Conservation (phyloP, 2,329 filamentous ascomycete species). For the Hymenoscyphus infarciens region DNA sequence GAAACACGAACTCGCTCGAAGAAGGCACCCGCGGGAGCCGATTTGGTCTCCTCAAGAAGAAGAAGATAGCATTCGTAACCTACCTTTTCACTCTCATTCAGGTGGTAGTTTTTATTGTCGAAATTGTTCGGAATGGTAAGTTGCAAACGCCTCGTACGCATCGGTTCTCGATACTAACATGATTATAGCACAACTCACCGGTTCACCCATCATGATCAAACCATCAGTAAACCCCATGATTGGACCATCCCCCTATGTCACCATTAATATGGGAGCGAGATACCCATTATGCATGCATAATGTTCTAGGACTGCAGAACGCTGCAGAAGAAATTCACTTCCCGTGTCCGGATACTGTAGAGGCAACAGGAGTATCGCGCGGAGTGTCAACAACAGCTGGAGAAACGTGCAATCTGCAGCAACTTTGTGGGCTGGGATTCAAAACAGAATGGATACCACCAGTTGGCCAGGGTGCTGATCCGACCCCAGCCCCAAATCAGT, state of each 20-base stretch:
- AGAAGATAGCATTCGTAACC: slow-evolving; percentile 69
- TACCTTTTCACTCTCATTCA: slow-evolving; percentile 77
- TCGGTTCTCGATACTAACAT: slow-evolving; percentile 17
- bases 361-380: slow-evolving; percentile 33
- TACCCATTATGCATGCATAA: slow-evolving; percentile 96
- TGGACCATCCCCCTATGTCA: slow-evolving; percentile 81
- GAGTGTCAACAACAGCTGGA: slow-evolving; percentile 21
- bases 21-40: slow-evolving; percentile 42
- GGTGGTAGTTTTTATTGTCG: slow-evolving; percentile 80
- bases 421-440: slow-evolving; percentile 71
- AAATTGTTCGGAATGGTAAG: slow-evolving; percentile 80
- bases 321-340: slow-evolving; percentile 52
- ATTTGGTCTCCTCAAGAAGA: slow-evolving; percentile 44
- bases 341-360: slow-evolving; percentile 79
- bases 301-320: slow-evolving; percentile 59
- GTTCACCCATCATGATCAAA: slow-evolving; percentile 52
- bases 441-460: slow-evolving; percentile 34
- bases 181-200: slow-evolving; percentile 65
- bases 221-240: slow-evolving; percentile 97
- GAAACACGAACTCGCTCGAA: slow-evolving; percentile 16
- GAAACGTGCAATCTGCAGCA: slow-evolving; percentile 70
- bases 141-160: slow-evolving; percentile 12
- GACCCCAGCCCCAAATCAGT: slow-evolving; percentile 69
- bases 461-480: slow-evolving; percentile 45
- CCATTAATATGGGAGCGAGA: slow-evolving; percentile 95